Evolutionary conservation across 208 protist species (phyloP), one percentile per base, ranked within the genome.

Genomic region (Phytomonas sp.): DNA sequence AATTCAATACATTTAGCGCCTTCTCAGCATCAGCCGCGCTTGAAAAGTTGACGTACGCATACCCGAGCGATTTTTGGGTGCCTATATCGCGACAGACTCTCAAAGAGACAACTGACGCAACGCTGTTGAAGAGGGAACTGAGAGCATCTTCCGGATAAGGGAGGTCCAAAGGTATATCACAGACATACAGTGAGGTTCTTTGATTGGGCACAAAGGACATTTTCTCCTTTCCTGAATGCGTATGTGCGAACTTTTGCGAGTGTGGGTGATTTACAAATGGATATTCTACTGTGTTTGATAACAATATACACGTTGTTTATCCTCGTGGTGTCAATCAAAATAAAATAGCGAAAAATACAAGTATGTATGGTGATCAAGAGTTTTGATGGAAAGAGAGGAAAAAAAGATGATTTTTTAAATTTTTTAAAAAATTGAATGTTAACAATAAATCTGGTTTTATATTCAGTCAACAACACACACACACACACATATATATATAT

Each of bases 31-130:
- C 97, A 29, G 83, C 83, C 26, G 82, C 64, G 63, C 82, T 95
- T 80, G 98, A 89, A 73, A 98, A 99, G 87, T 99, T 99, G n/a
- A 99, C 95, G 82, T 99, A 99, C 40, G 91, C 97, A 78, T 99
- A 99, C 71, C 94, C 95, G 23, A 99, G 84, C 10, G 94, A 98
- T 36, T 86, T 83, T 77, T 94, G 89, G 29, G 95, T 98, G 29
- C 91, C 84, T 60, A 85, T 83, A 74, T 99, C 97, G 65, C 97
- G 92, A 74, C 96, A 98, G 52, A 99, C 91, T 66, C 93, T 89
- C 65, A 99, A 97, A 19, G 92, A 98, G 34, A 90, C 84, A 63
- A 99, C 91, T 11, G 91, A 91, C 42, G 95, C 97, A 42, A 98
- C 86, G 52, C 86, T 81, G 71, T 89, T 96, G 88, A 99, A 99